Evolutionary conservation across 192 early-diverging fungal genomes (phyloP).

Genomic region (Coemansia sp.): DNA sequence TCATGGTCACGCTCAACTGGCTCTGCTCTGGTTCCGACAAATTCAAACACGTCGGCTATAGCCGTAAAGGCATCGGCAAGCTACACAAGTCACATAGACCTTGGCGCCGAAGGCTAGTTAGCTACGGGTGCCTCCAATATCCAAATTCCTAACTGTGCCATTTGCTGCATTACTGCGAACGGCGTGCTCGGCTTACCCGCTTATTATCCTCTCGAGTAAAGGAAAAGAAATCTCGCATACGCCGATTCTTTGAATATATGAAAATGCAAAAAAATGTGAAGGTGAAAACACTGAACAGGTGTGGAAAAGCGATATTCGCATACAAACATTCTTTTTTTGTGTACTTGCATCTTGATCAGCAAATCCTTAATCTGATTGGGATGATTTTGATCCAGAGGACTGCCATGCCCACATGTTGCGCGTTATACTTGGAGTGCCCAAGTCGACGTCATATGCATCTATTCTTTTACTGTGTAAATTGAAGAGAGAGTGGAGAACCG

Average conservation of each 20-base stretch:
- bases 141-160: not conserved
- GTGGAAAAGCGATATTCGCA: not conserved
- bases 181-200: not conserved
- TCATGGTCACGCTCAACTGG: not conserved
- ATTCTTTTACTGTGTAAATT: too few relatives aligned
- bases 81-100: not conserved
- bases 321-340: not conserved
- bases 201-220: not conserved
- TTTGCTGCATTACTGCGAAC: not conserved
- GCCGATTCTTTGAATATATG: not conserved
- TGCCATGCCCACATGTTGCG: too few relatives aligned
- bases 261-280: not conserved
- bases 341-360: not conserved
- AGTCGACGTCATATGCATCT: too few relatives aligned
- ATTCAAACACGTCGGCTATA: not conserved
- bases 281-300: not conserved
- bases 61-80: not conserved
- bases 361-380: not conserved
- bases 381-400: too few relatives aligned
- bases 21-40: not conserved
- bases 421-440: too few relatives aligned
- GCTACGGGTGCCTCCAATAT: not conserved
- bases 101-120: not conserved
- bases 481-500: too few relatives aligned
- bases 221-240: not conserved